Percentiles rank a stretch among this genome's conserved stretches.
Conservation (phyloP, 768 basidiomycete genomes). For the Suillus weaverae region DNA sequence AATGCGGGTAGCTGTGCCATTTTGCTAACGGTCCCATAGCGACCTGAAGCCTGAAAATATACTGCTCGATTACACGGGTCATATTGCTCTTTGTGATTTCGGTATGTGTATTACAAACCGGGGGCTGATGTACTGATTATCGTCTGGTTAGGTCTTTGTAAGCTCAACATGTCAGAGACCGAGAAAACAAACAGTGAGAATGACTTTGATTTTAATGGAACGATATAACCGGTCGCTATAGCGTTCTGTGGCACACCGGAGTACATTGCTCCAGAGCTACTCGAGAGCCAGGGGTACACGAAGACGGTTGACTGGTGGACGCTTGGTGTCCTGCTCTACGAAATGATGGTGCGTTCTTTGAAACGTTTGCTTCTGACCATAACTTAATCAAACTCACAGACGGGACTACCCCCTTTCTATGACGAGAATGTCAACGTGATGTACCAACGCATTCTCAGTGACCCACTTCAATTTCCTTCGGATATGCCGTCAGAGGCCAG, state of each 20-base stretch:
- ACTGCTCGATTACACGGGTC: conserved; percentile 93
- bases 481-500: conserved; percentile 88
- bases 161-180: conserved; percentile 95
- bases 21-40: conserved; percentile 36
- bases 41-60: conserved; percentile 99
- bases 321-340: conserved; percentile 91
- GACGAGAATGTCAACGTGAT: conserved; percentile 98
- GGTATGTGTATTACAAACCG: conserved; percentile 41
- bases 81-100: conserved; percentile 97
- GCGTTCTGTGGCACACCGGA: conserved; percentile 99
- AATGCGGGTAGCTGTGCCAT: background rate
- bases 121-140: conserved; percentile 8
- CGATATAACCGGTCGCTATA: conserved; percentile 28
- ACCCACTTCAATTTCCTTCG: conserved; percentile 88
- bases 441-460: conserved; percentile 93
- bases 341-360: conserved; percentile 76
- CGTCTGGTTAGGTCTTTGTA: conserved; percentile 64
- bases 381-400: conserved; percentile 43
- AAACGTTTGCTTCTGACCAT: background rate
- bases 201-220: background rate
- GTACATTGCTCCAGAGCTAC: conserved; percentile 96
- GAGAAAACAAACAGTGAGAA: conserved; percentile 95
- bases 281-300: conserved; percentile 95
- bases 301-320: conserved; percentile 99
- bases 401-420: conserved; percentile 97